phyloP scores from a whole-genome alignment of 2,329 filamentous ascomycete genomes.

The Aspergillus aculeatus region DNA sequence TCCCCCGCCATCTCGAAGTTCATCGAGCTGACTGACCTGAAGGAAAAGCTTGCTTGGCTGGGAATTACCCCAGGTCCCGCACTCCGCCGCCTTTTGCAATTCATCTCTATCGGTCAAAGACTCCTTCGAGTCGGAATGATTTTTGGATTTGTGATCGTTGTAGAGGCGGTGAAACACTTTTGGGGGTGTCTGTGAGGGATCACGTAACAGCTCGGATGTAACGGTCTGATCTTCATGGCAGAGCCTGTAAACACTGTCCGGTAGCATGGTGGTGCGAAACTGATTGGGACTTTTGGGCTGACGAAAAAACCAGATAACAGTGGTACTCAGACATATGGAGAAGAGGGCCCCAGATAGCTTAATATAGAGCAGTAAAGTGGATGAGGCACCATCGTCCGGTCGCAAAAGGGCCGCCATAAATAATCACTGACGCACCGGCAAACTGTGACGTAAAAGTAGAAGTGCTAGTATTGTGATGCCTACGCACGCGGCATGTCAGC shows the following conservation, averaged over 20 bases:
- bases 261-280: conserved; percentile 35
- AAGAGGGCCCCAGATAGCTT: conserved; percentile 7
- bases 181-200: conserved; percentile 54
- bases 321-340: conserved; percentile 4
- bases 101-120: conserved; percentile 38
- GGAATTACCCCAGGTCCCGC: conserved; percentile 66
- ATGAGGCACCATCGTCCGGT: neutral
- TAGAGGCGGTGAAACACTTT: conserved; percentile 60
- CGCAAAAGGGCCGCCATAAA: neutral
- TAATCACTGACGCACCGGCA: neutral
- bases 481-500: no score
- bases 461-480: neutral
- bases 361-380: conserved; percentile 4
- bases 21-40: conserved; percentile 41
- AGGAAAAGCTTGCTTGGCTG: conserved; percentile 68
- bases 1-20: neutral
- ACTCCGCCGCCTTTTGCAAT: conserved; percentile 56
- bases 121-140: conserved; percentile 22
- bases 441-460: neutral
- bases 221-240: conserved; percentile 57
- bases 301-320: conserved; percentile 9
- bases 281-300: conserved; percentile 18
- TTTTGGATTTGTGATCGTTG: conserved; percentile 32
- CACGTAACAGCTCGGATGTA: conserved; percentile 55
- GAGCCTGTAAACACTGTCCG: conserved; percentile 51